Evolutionary conservation across 192 early-diverging fungal genomes (phyloP).

Genomic region (Linnemannia exigua): DNA sequence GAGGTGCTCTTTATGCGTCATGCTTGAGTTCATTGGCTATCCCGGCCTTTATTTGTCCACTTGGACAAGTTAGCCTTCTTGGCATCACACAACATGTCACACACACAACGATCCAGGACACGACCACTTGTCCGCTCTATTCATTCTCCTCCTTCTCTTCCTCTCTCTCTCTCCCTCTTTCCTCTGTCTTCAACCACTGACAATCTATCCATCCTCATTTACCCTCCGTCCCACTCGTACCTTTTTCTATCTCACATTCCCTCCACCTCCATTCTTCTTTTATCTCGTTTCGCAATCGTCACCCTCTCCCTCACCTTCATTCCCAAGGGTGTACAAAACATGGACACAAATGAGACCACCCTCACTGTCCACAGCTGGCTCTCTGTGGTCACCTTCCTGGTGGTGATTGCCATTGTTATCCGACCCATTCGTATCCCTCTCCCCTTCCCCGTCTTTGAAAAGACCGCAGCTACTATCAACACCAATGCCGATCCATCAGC

Average conservation of each 20-base stretch:
- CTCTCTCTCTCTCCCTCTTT: not conserved
- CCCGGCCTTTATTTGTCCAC: not conserved
- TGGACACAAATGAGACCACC: not conserved
- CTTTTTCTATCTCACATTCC: not conserved
- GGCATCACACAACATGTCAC: not conserved
- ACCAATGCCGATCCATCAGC: not conserved
- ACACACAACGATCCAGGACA: not conserved
- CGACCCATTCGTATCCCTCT: slow-evolving; percentile 69
- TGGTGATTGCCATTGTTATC: slow-evolving; percentile 71
- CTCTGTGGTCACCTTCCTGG: slow-evolving; percentile 67
- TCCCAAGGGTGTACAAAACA: too few relatives aligned
- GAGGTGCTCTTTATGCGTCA: too few relatives aligned
- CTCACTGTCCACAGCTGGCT: slow-evolving; percentile 64
- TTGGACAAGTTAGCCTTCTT: too few relatives aligned
- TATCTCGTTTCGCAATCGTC: not conserved
- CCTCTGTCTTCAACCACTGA: not conserved
- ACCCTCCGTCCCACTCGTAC: not conserved
- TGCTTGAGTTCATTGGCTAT: too few relatives aligned
- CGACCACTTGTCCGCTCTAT: not conserved
- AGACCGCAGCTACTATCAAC: not conserved
- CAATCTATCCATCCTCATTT: not conserved
- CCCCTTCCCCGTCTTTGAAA: slow-evolving; percentile 16
- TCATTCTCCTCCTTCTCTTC: not conserved
- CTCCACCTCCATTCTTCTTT: slow-evolving; percentile 8
- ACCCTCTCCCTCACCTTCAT: not conserved